Conservation (phyloP, 2,329 filamentous ascomycete species). For the Myotisia sp. region DNA sequence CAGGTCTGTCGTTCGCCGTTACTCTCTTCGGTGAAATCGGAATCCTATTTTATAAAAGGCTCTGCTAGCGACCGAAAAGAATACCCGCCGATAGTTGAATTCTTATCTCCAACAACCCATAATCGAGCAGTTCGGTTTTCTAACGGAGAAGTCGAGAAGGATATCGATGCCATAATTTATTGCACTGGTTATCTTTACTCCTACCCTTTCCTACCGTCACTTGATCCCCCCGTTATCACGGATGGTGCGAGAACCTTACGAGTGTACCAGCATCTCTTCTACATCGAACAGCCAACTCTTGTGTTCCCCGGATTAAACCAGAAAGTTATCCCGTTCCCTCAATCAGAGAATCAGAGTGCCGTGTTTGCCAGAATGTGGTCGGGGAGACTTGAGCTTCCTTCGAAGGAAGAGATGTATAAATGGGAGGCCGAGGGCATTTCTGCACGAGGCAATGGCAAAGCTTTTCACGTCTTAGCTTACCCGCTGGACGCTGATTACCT, state of each 20-base stretch:
- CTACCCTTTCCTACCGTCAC: constrained; percentile 52
- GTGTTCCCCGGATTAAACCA: constrained; percentile 63
- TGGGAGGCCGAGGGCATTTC: constrained; percentile 45
- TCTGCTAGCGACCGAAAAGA: constrained; percentile 41
- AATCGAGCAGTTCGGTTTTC: constrained; percentile 51
- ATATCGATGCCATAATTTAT: constrained; percentile 66
- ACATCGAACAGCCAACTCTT: constrained; percentile 60
- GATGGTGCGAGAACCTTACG: constrained; percentile 56
- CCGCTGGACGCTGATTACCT: constrained; percentile 34
- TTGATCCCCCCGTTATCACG: constrained; percentile 45
- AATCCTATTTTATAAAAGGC: constrained; percentile 32
- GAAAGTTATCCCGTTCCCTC: constrained; percentile 74
- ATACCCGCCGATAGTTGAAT: constrained; percentile 39
- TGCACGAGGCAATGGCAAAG: constrained; percentile 33
- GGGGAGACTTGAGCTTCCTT: constrained; percentile 52
- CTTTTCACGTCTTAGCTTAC: constrained; percentile 43
- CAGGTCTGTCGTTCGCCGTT: constrained; percentile 45
- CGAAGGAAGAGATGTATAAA: constrained; percentile 46
- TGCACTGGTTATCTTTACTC: constrained; percentile 83
- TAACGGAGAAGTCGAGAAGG: constrained; percentile 48
- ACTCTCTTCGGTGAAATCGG: constrained; percentile 46
- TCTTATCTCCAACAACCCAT: constrained; percentile 37
- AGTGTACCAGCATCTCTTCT: constrained; percentile 68
- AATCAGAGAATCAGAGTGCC: constrained; percentile 66
- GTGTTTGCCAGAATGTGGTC: constrained; percentile 65